Evolutionary conservation across 2,329 filamentous ascomycete species (phyloP), one percentile per base, ranked within the genome.

Genomic region (Aspergillus brasiliensis): DNA sequence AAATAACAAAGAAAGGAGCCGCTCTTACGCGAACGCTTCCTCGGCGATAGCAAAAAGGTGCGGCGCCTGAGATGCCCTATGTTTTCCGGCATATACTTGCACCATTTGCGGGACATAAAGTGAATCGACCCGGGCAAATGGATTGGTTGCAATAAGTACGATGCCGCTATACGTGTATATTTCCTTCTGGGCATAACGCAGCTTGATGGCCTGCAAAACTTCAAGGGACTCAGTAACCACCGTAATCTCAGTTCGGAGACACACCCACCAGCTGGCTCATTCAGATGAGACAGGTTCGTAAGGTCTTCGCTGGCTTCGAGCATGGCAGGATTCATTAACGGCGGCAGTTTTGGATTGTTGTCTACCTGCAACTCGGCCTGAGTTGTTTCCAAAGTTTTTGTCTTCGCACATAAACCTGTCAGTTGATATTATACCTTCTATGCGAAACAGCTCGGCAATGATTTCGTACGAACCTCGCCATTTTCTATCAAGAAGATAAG

Each of bases 91-190:
- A 80, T 99, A 99, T 40, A 98, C 92, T 78, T 99, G 95, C n/a
- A 99, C 93, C 94, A 99, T 99, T 67, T 95, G 95, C 17, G 94
- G 93, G 10, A 99, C 95, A 78, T 99, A 99, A 73, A 99, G 87
- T 44, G 95, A 99, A 77, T 99, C 95, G 67, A 99, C 93, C 66
- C 95, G 87, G 56, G 96, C 95, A 73, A 99, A 99, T 21, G 95
- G 95, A 80, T 99, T 99, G 65, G 95, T 96, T 64, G 95, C 95
- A 81, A 99, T 99, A 69, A 99, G 84, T 66, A 99, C 95, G 73
- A 99, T 98, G 75, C 95, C 95, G 76, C 92, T 97, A 82, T 99
- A 99, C 73, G 95, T 99, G 83, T 99, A 99, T 72, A 99, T 99
- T 78, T 99, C 95, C 80, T 98, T 98, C 78, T 99, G 95, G 65